Evolutionary conservation across 140 eudicot genomes (phyloP).

Genomic region (Ambrosia hybrid): DNA sequence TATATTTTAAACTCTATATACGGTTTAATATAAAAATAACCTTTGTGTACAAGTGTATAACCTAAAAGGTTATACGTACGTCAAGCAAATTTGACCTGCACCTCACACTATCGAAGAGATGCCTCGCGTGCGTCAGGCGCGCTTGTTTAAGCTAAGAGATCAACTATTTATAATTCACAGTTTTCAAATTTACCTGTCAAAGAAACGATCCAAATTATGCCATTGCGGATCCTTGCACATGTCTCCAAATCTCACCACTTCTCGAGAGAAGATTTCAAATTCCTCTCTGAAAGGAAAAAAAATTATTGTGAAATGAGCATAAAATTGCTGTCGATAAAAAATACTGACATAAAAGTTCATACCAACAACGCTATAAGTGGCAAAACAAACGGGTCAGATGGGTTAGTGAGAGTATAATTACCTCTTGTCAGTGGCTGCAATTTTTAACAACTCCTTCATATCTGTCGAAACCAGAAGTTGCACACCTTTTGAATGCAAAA

Average conservation of each 20-base stretch:
- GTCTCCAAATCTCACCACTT: slow-evolving; percentile 88
- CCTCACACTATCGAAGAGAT: no score
- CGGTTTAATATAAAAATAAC: no score
- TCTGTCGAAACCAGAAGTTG: slow-evolving; percentile 79
- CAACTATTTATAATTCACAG: no score
- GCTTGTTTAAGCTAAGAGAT: no score
- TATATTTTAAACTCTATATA: no score
- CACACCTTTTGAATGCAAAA: slow-evolving; percentile 79
- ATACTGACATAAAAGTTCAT: background rate
- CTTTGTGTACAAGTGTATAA: no score
- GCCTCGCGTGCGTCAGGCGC: no score
- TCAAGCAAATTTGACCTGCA: no score
- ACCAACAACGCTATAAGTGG: slow-evolving; percentile 8
- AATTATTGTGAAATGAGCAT: background rate
- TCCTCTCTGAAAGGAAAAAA: slow-evolving; percentile 58
- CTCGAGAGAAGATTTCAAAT: slow-evolving; percentile 72
- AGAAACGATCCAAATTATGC: slow-evolving; percentile 80
- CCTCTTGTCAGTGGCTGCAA: slow-evolving; percentile 96
- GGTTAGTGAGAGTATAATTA: slow-evolving; percentile 13
- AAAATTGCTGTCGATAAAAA: background rate
- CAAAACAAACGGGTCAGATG: slow-evolving; percentile 2
- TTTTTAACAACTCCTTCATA: slow-evolving; percentile 66
- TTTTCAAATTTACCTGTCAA: slow-evolving; percentile 48
- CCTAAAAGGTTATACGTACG: no score
- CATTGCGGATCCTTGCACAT: slow-evolving; percentile 91